These are phyloP conservation scores for Kurtzmaniella quercitrusa DNA, from an alignment of 1,139 yeast genomes.

Conservation along the genomic window DNA sequence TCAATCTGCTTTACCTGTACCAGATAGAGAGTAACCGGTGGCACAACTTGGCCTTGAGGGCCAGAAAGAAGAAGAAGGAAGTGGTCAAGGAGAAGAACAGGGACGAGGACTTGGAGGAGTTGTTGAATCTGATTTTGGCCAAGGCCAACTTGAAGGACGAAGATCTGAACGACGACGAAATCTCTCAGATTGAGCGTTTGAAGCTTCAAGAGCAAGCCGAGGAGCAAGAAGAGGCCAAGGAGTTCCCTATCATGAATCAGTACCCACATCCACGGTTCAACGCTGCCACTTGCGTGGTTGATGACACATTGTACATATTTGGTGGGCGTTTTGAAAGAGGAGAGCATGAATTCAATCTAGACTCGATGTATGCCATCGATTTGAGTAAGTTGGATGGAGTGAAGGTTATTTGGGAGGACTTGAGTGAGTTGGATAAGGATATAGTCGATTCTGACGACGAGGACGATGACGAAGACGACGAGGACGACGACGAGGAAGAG, in stretches of 20 bases:
- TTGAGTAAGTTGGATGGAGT: conserved; percentile 85
- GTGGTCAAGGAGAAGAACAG: conserved; percentile 43
- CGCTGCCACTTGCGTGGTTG: conserved; percentile 79
- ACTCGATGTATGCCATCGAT: conserved; percentile 83
- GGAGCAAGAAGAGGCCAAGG: conserved; percentile 26
- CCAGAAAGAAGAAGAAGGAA: conserved; percentile 49
- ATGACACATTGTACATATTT: conserved; percentile 77
- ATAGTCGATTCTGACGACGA: conserved; percentile 39
- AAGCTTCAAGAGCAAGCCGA: conserved; percentile 33
- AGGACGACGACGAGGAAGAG: conserved; percentile 57
- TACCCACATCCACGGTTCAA: conserved; percentile 90
- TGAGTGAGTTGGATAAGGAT: conserved; percentile 34
- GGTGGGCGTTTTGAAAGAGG: conserved; percentile 92
- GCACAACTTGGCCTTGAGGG: conserved; percentile 69
- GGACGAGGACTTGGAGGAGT: conserved; percentile 80
- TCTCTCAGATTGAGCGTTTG: conserved; percentile 37
- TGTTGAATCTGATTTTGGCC: conserved; percentile 69
- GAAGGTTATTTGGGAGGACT: conserved; percentile 85
- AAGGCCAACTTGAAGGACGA: conserved; percentile 65
- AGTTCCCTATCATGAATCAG: conserved; percentile 55
- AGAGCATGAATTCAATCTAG: conserved; percentile 78
- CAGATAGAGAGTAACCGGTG: conserved; percentile 87
- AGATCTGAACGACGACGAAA: conserved; percentile 40
- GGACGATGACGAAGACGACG: conserved; percentile 48
- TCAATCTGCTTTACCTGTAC: conserved; percentile 74